phyloP scores from a whole-genome alignment of 139 green algal genomes.

The Raphidocelis subcapitata region DNA sequence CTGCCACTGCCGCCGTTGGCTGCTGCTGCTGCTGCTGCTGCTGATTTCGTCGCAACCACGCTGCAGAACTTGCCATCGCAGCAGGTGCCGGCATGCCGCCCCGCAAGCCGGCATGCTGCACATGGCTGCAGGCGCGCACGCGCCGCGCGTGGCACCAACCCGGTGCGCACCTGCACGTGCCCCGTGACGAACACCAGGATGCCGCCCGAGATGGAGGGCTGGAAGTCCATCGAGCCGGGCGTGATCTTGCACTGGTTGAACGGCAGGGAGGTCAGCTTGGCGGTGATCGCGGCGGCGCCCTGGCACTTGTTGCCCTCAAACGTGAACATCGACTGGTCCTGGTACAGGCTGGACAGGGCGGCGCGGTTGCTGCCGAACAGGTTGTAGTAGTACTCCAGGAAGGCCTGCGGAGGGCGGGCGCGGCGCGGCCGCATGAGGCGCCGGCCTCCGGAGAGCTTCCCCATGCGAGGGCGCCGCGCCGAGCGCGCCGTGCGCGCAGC shows the following conservation, averaged over 20 bases:
- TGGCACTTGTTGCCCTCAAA: slow-evolving; percentile 84
- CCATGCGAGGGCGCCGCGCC: no score
- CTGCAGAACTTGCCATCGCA: no score
- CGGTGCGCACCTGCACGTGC: slow-evolving; percentile 67
- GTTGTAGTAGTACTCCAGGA: slow-evolving; percentile 94
- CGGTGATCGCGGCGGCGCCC: slow-evolving; percentile 64
- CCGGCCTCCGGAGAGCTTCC: no score
- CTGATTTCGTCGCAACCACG: no score
- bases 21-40: no score
- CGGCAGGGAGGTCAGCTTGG: slow-evolving; percentile 77
- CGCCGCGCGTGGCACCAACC: no score
- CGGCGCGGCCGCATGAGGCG: no score
- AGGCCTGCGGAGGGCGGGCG: slow-evolving; percentile 63
- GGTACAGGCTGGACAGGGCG: slow-evolving; percentile 78
- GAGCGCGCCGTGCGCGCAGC: no score
- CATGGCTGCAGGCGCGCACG: no score
- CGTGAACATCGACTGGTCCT: slow-evolving; percentile 80
- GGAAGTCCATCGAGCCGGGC: slow-evolving; percentile 73
- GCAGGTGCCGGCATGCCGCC: no score
- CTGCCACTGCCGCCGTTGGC: no score
- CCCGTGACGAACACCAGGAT: slow-evolving; percentile 91
- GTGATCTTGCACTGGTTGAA: slow-evolving; percentile 81
- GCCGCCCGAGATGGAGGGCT: slow-evolving; percentile 76
- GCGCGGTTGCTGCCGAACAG: slow-evolving; percentile 87
- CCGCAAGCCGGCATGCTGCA: no score